Evolutionary conservation across 129 eudicot genomes (phyloP).

Genomic region (Flaveria robusta): DNA sequence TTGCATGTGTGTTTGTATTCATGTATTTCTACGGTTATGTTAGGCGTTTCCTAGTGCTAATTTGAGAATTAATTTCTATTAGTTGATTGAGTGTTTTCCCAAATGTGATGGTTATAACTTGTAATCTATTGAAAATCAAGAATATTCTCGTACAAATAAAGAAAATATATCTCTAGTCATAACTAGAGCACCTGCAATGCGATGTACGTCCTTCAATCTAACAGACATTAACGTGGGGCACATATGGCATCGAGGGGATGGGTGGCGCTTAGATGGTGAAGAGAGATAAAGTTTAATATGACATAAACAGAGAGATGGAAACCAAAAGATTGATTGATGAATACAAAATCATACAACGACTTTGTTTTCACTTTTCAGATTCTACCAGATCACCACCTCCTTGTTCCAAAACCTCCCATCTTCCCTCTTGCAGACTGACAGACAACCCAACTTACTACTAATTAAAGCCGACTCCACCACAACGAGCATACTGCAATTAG

Average conservation of each 20-base stretch:
- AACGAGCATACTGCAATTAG: constrained; percentile 9
- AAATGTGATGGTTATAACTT: too few relatives aligned
- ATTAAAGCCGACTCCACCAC: constrained; percentile 20
- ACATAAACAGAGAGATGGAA: neutral
- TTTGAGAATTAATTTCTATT: neutral
- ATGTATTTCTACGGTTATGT: neutral
- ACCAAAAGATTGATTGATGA: neutral
- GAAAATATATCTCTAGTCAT: too few relatives aligned
- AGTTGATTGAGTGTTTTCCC: too few relatives aligned
- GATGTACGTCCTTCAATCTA: too few relatives aligned
- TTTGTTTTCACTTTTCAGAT: constrained; percentile 3
- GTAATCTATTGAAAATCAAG: too few relatives aligned
- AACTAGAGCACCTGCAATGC: too few relatives aligned
- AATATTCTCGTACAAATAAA: too few relatives aligned
- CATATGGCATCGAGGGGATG: too few relatives aligned
- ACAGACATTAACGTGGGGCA: too few relatives aligned
- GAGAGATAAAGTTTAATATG: too few relatives aligned
- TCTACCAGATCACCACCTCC: constrained; percentile 27
- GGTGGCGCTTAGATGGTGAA: too few relatives aligned
- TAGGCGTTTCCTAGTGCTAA: neutral
- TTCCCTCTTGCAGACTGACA: constrained; percentile 16
- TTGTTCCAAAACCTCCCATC: constrained; percentile 11
- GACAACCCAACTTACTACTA: constrained; percentile 22
- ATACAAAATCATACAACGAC: constrained; percentile 36
- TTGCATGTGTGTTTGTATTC: neutral